Evolutionary conservation across 1,284 basidiomycete species (phyloP).

Genomic region (Irpex lacteus): DNA sequence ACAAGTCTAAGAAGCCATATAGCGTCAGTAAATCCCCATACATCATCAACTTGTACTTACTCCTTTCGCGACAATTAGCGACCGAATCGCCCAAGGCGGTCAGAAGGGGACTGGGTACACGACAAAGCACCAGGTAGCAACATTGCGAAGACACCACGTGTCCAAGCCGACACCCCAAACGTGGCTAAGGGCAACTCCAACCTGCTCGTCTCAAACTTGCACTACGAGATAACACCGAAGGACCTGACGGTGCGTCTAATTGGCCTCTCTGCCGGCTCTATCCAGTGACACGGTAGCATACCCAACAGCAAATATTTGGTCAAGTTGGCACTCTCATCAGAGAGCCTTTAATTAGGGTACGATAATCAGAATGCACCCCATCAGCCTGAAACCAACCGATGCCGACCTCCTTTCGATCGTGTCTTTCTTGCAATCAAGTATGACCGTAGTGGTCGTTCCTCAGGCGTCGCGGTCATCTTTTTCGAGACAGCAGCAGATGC

Average conservation of each 20-base stretch:
- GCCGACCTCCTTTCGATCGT: constrained; percentile 42
- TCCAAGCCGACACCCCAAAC: constrained; percentile 25
- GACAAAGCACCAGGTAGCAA: constrained; percentile 51
- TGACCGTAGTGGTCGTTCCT: constrained; percentile 93
- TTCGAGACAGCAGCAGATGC: constrained; percentile 83
- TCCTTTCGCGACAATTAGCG: constrained; percentile 31
- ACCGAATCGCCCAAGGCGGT: constrained; percentile 41
- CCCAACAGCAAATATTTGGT: constrained; percentile 79
- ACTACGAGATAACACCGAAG: constrained; percentile 89
- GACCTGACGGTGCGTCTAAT: constrained; percentile 75
- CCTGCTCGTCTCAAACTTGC: constrained; percentile 84
- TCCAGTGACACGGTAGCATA: background rate
- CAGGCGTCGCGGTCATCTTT: constrained; percentile 79
- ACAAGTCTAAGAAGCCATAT: constrained; percentile 45
- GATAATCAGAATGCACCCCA: constrained; percentile 58
- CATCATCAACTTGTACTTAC: constrained; percentile 5
- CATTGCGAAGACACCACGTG: constrained; percentile 18
- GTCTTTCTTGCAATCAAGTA: constrained; percentile 61
- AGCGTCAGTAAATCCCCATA: constrained; percentile 33
- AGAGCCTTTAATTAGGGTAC: constrained; percentile 94
- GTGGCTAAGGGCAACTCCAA: constrained; percentile 47
- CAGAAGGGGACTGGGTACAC: constrained; percentile 68
- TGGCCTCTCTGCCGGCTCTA: background rate
- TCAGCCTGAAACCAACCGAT: constrained; percentile 46
- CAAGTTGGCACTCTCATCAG: constrained; percentile 89